Conservation (phyloP, 1,139 yeast genomes). For the Suhomyces kunorum region DNA sequence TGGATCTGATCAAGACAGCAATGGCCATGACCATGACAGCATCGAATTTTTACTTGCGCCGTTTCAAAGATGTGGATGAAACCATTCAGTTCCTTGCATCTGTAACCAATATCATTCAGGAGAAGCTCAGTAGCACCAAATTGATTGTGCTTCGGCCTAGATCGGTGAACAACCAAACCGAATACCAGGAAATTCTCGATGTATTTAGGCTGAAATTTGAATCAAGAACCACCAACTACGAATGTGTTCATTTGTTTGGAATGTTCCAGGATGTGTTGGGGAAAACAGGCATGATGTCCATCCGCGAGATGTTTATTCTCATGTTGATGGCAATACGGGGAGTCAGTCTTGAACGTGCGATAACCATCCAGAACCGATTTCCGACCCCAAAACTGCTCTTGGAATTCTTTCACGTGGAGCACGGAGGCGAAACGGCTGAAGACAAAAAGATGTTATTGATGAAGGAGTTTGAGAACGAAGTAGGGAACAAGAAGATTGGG, state of each 20-base stretch:
- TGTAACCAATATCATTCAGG: slow-evolving; percentile 53
- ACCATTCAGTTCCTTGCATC: slow-evolving; percentile 65
- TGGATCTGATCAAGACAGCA: slow-evolving; percentile 73
- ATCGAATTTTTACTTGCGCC: slow-evolving; percentile 65
- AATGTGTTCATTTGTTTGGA: slow-evolving; percentile 64
- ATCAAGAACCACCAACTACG: slow-evolving; percentile 26
- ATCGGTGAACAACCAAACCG: slow-evolving; percentile 52
- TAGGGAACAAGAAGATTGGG: slow-evolving; percentile 64
- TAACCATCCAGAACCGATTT: slow-evolving; percentile 65
- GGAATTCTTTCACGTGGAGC: slow-evolving; percentile 29
- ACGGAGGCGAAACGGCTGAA: slow-evolving; percentile 16
- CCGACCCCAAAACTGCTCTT: slow-evolving; percentile 62
- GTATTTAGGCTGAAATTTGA: slow-evolving; percentile 49
- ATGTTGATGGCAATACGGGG: slow-evolving; percentile 83
- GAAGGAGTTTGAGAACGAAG: slow-evolving; percentile 48
- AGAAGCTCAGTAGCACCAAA: slow-evolving; percentile 35
- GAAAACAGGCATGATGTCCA: slow-evolving; percentile 69
- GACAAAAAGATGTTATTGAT: slow-evolving; percentile 46
- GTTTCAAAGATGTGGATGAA: slow-evolving; percentile 73
- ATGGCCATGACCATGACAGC: slow-evolving; percentile 70
- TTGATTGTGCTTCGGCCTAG: slow-evolving; percentile 52
- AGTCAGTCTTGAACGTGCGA: slow-evolving; percentile 80
- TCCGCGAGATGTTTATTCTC: slow-evolving; percentile 71
- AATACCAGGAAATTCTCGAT: slow-evolving; percentile 45
- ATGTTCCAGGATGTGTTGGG: slow-evolving; percentile 71